These are phyloP conservation scores for Spinellus fusiger DNA, from an alignment of 192 early-diverging fungal species.

Conservation along the genomic window DNA sequence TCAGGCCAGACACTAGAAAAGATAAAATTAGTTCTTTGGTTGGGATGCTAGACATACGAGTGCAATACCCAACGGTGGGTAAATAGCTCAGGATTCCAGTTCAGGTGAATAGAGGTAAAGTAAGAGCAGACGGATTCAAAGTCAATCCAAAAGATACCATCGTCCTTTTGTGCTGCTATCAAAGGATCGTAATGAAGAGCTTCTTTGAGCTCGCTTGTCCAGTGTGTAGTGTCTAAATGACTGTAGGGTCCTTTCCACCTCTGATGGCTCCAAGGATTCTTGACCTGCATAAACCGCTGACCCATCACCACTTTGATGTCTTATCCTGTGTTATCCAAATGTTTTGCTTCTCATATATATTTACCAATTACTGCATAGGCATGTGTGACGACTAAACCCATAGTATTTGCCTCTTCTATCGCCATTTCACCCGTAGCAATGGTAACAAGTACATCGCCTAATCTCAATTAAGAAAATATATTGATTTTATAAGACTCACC, in stretches of 20 bases:
- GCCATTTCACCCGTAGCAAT: conserved; percentile 79
- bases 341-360: background rate
- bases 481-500: conserved; percentile 33
- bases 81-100: conserved; percentile 83
- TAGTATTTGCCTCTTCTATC: conserved; percentile 50
- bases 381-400: conserved; percentile 85
- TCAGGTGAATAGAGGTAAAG: conserved; percentile 87
- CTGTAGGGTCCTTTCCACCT: conserved; percentile 79
- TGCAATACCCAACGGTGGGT: conserved; percentile 61
- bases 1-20: conserved; percentile 27
- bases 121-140: conserved; percentile 70
- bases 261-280: conserved; percentile 91
- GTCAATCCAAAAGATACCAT: conserved; percentile 89
- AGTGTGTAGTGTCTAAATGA: conserved; percentile 53
- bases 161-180: conserved; percentile 59
- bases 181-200: conserved; percentile 69
- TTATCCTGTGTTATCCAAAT: background rate
- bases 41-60: conserved; percentile 47
- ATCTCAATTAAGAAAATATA: background rate
- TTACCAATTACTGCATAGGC: conserved; percentile 78
- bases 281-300: conserved; percentile 70
- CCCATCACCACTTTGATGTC: conserved; percentile 58
- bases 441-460: conserved; percentile 70
- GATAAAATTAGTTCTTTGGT: background rate
- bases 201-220: conserved; percentile 65